Evolutionary conservation across 2,329 filamentous ascomycete species (phyloP).

Genomic region (Fusarium setosum): DNA sequence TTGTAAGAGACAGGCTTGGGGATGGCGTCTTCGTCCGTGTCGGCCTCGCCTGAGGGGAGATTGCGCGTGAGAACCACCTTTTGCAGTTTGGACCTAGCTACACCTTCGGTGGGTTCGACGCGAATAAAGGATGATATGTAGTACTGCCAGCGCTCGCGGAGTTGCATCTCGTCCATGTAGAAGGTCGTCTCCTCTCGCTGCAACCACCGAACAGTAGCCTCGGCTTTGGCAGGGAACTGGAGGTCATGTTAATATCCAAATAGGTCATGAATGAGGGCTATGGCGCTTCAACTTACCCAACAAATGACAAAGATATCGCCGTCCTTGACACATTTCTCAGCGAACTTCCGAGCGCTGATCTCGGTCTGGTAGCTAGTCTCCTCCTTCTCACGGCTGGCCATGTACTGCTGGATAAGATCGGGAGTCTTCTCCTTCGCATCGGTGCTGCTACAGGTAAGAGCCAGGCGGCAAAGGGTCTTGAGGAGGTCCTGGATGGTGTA

Average conservation of each 20-base stretch:
- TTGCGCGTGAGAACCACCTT: constrained; percentile 79
- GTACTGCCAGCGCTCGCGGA: constrained; percentile 88
- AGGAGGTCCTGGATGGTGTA: constrained; percentile 94
- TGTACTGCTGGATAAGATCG: constrained; percentile 89
- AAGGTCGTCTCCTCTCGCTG: constrained; percentile 80
- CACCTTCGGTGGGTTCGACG: constrained; percentile 86
- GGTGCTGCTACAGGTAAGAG: constrained; percentile 82
- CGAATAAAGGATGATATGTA: constrained; percentile 94
- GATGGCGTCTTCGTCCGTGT: constrained; percentile 71
- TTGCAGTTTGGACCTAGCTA: constrained; percentile 72
- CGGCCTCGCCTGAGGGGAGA: constrained; percentile 70
- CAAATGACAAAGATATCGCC: constrained; percentile 90
- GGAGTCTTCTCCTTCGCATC: constrained; percentile 94
- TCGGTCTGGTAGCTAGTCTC: constrained; percentile 91
- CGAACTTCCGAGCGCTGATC: constrained; percentile 89
- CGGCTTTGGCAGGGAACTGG: constrained; percentile 74
- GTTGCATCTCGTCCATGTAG: constrained; percentile 88
- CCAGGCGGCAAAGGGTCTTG: constrained; percentile 82
- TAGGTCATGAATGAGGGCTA: background rate
- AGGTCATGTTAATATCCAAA: constrained; percentile 47
- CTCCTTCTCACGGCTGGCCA: constrained; percentile 81
- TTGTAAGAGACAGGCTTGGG: constrained; percentile 71
- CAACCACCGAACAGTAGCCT: constrained; percentile 78
- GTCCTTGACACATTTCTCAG: constrained; percentile 93
- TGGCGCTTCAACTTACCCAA: constrained; percentile 75